These are phyloP conservation scores for Arthrobotrys iridis DNA, from an alignment of 2,329 filamentous ascomycete genomes.

Conservation along the genomic window DNA sequence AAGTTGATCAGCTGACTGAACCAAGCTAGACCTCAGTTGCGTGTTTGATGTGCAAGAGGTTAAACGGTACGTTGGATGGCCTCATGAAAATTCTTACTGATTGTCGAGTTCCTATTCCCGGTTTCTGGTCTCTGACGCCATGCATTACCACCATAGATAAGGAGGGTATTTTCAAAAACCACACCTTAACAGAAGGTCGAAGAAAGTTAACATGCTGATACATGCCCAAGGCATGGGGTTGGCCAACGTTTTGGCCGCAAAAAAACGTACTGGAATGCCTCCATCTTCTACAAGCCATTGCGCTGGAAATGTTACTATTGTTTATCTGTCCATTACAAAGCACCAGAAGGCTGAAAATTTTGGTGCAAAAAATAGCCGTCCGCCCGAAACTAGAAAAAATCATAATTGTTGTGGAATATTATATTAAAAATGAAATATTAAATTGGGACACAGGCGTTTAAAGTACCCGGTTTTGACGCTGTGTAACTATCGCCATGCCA, in stretches of 20 bases:
- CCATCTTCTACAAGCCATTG: constrained; percentile 19
- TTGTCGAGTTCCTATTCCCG: background rate
- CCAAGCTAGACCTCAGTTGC: no score
- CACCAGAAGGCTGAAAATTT: background rate
- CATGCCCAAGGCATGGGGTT: no score
- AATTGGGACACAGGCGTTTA: background rate
- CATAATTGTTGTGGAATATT: no score
- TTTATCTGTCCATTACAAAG: background rate
- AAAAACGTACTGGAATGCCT: constrained; percentile 29
- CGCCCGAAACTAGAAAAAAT: background rate
- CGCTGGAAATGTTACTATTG: background rate
- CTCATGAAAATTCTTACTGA: constrained; percentile 4
- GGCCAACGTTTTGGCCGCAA: no score
- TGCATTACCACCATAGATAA: constrained; percentile 31
- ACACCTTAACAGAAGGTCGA: background rate
- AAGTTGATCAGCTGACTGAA: background rate
- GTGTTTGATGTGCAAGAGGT: no score
- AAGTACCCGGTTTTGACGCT: background rate
- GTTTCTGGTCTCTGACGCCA: constrained; percentile 5
- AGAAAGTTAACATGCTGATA: background rate
- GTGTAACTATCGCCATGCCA: background rate
- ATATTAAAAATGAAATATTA: background rate
- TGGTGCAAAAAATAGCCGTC: background rate
- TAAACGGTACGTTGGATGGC: background rate
- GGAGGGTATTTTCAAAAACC: background rate